Evolutionary conservation across 805 yeast species (phyloP).

Genomic region (Cyberlindnera maritima): DNA sequence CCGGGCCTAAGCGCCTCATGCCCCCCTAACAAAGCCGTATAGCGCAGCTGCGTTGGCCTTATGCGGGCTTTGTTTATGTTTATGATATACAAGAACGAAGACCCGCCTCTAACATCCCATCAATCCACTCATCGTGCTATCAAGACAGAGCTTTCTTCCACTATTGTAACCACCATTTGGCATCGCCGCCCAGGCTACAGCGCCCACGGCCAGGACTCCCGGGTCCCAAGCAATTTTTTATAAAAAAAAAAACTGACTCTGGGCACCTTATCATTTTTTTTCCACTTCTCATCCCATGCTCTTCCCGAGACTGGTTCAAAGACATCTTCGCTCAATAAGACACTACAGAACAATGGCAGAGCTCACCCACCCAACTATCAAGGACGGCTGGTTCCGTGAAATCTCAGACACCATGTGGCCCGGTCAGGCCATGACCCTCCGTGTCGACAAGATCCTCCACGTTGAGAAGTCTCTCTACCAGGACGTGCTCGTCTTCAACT

Average conservation of each 20-base stretch:
- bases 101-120: too few species aligned
- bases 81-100: too few species aligned
- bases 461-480: constrained; percentile 86
- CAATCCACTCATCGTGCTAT: too few species aligned
- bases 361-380: constrained; percentile 41
- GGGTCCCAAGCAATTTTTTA: background rate
- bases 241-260: background rate
- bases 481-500: constrained; percentile 90
- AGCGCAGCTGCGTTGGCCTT: too few species aligned
- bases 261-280: background rate
- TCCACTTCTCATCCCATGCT: background rate
- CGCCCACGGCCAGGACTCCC: background rate
- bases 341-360: constrained; percentile 28
- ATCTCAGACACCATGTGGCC: constrained; percentile 97
- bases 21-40: too few species aligned
- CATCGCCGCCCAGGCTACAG: too few species aligned
- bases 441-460: constrained; percentile 83
- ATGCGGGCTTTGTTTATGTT: too few species aligned
- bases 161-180: too few species aligned
- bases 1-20: too few species aligned
- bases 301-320: background rate
- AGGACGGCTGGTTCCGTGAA: constrained; percentile 96
- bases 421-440: constrained; percentile 93
- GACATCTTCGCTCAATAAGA: too few species aligned
- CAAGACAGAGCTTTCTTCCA: too few species aligned